phyloP scores from a whole-genome alignment of 805 yeast genomes.

The Nakazawaea populi region DNA sequence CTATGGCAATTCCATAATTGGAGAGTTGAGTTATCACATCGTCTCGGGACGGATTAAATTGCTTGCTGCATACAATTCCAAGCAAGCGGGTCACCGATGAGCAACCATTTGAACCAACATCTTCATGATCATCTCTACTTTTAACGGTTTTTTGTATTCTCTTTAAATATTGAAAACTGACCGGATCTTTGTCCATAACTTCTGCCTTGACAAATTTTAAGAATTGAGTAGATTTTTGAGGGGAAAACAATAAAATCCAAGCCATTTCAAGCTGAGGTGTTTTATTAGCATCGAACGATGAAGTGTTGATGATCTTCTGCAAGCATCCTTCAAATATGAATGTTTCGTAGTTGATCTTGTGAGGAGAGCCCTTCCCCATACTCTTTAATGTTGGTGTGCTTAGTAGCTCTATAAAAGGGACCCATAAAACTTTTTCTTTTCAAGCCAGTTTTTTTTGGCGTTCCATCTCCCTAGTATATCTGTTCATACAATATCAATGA shows the following conservation, averaged over 20 bases:
- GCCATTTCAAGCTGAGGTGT: conserved; percentile 27
- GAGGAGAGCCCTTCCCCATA: conserved; percentile 9
- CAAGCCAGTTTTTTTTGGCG: no score
- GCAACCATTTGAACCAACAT: no score
- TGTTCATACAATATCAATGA: neutral
- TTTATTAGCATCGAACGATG: conserved; percentile 20
- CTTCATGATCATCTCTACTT: no score
- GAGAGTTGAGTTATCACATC: neutral
- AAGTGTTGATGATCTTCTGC: conserved; percentile 27
- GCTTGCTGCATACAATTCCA: conserved; percentile 10
- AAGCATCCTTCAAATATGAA: conserved; percentile 32
- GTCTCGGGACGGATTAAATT: neutral
- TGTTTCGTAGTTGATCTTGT: conserved; percentile 35
- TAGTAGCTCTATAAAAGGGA: no score
- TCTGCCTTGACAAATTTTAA: conserved; percentile 19
- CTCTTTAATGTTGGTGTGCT: neutral
- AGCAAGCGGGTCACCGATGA: neutral
- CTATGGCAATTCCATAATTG: neutral
- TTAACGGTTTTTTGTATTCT: conserved; percentile 36
- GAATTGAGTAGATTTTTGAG: conserved; percentile 25
- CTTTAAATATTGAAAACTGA: conserved; percentile 40
- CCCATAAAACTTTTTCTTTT: no score
- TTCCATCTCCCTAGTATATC: no score
- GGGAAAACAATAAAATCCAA: conserved; percentile 39
- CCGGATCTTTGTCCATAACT: conserved; percentile 19